Base-by-base conservation (phyloP, 345 rosid genomes). In the Syzygium aromaticum region DNA sequence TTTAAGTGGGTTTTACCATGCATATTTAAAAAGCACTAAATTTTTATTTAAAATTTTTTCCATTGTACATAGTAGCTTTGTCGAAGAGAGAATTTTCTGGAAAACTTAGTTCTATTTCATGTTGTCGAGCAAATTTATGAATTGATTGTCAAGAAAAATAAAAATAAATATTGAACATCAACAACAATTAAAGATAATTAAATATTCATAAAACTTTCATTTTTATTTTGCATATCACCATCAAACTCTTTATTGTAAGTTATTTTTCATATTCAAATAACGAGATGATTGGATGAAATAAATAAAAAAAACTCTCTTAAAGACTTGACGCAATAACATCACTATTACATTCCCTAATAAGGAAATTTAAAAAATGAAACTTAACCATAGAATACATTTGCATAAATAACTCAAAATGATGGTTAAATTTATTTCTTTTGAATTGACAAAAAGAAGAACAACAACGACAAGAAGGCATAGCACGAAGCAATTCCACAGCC, bases 1-100 rank as follows among this genome's bases (percentile, higher is more conserved):
- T 54, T 54, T 54, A 21, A 54, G 59, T 54, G 27, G 59, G 1
- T 54, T 8, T 54, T 54, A 0, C 59, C 59, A 54, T 22, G 59
- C 27, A 54, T 54, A 21, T 54, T 54, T 54, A 22, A 22, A 22
- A 54, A 22, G 59, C 59, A 54, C 27, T 54, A 54, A 2, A 6
- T 19, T 54, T 54, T 54, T 0, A 0, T 19, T 54, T 22, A 3
- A 8, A 0, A 43, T 5, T 21, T 54, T 21, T 54, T 54, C 27
- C 59, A 54, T 3, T 54, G 59, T 54, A 21, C 1, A 9, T 51
- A 22, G 8, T 54, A 22, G 27, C 27, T 22, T 21, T 54, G 5
- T 0, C 1, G 5, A 54, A 8, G 27, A 22, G 59, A 22, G 59
- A 54, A 54, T 54, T 8, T 54, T 8, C 11, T 54, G 3, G 27